Evolutionary conservation across 805 yeast species (phyloP).

Genomic region (Pichia kluyveri): DNA sequence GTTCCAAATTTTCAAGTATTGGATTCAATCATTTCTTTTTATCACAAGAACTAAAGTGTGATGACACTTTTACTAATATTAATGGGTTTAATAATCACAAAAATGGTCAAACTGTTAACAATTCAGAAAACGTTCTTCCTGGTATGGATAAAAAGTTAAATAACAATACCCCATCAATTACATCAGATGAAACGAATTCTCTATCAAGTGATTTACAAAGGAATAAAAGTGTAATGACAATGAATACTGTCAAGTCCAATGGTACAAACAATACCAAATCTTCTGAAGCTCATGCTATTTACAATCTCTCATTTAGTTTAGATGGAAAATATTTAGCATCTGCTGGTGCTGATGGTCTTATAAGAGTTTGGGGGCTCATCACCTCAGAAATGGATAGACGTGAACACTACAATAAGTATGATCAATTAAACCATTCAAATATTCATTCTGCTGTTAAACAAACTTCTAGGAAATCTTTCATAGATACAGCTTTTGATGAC

Average conservation of each 20-base stretch:
- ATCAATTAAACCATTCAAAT: not conserved
- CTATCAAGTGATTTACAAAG: not conserved
- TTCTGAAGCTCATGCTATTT: constrained; percentile 37
- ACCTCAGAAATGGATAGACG: constrained; percentile 58
- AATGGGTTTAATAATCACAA: not conserved
- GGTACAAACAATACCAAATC: not conserved
- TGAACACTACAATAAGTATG: not conserved
- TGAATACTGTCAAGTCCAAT: not conserved
- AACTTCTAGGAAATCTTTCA: constrained; percentile 3
- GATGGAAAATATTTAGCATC: constrained; percentile 82
- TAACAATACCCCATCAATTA: not conserved
- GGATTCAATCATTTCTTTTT: constrained; percentile 45
- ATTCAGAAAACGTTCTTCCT: not conserved
- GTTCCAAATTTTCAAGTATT: constrained; percentile 34
- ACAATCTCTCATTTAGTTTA: constrained; percentile 60
- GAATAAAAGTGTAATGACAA: not conserved
- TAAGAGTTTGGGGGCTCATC: constrained; percentile 74
- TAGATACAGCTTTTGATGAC: constrained; percentile 6
- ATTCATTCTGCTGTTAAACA: not conserved
- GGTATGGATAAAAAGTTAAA: not conserved
- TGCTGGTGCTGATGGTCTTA: constrained; percentile 67
- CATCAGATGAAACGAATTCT: not conserved
- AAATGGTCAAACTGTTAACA: too few relatives aligned
- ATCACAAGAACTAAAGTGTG: constrained; percentile 50
- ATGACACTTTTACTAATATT: constrained; percentile 2